These are phyloP conservation scores for Trypanosoma platydactyli DNA, from an alignment of 208 protist species.

Conservation along the genomic window DNA sequence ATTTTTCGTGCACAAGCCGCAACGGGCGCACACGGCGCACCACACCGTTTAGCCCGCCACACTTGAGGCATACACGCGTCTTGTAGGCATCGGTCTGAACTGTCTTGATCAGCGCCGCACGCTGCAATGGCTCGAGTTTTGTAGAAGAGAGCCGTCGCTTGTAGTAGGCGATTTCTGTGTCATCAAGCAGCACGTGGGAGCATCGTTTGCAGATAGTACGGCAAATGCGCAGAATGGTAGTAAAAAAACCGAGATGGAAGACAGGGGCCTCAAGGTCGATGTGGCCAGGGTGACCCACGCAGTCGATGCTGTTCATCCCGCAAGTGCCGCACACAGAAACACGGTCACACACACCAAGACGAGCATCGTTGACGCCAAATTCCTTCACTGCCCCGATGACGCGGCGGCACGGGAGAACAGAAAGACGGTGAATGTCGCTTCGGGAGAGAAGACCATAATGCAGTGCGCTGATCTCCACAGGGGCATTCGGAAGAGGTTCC, in stretches of 20 bases:
- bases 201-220: conserved; percentile 98
- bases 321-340: conserved; percentile 92
- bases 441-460: conserved; percentile 91
- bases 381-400: conserved; percentile 61
- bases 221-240: conserved; percentile 92
- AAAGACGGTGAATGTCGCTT: conserved; percentile 83
- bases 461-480: conserved; percentile 74
- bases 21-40: conserved; percentile 78
- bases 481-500: conserved; percentile 48
- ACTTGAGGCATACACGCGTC: conserved; percentile 92
- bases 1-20: conserved; percentile 85
- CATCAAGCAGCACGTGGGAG: conserved; percentile 88
- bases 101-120: conserved; percentile 61
- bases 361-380: conserved; percentile 90
- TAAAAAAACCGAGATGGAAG: conserved; percentile 98
- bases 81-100: conserved; percentile 91
- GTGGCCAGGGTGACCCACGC: conserved; percentile 98
- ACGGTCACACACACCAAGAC: conserved; percentile 92
- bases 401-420: conserved; percentile 75
- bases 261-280: conserved; percentile 98
- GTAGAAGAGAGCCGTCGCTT: conserved; percentile 38
- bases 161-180: conserved; percentile 77
- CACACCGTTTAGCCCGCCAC: conserved; percentile 93
- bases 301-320: conserved; percentile 88
- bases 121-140: conserved; percentile 70